A percentile compares a stretch with the other conserved stretches of the same genome.
These are phyloP conservation scores for Kwoniella bestiolae DNA, from an alignment of 768 basidiomycete genomes.

Conservation along the genomic window DNA sequence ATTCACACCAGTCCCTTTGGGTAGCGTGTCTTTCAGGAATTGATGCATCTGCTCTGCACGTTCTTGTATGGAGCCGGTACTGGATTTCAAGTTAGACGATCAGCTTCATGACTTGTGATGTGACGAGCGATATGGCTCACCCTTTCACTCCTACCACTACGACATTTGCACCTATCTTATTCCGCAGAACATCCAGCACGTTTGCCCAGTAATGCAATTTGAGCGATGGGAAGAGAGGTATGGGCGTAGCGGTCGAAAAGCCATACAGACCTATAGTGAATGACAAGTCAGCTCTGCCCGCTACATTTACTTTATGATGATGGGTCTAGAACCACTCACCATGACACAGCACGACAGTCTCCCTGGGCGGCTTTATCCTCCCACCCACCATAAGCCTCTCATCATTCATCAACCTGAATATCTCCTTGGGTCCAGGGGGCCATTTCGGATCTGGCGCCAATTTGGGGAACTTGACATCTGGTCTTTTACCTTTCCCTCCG, in stretches of 20 bases:
- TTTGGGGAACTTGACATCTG: constrained; percentile 11
- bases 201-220: constrained; percentile 94
- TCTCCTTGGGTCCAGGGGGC: constrained; percentile 45
- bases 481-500: constrained; percentile 12
- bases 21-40: constrained; percentile 68
- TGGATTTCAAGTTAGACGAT: too few relatives aligned
- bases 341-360: constrained; percentile 94
- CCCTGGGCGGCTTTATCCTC: constrained; percentile 71
- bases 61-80: constrained; percentile 85
- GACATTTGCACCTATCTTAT: constrained; percentile 88
- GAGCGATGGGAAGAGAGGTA: constrained; percentile 73
- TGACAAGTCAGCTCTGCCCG: too few relatives aligned
- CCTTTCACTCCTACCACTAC: constrained; percentile 92
- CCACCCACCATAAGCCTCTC: constrained; percentile 73
- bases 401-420: constrained; percentile 66
- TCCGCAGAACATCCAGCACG: constrained; percentile 75
- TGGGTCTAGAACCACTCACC: constrained; percentile 68
- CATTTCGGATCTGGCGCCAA: constrained; percentile 36
- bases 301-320: too few relatives aligned
- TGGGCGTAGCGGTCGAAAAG: constrained; percentile 85
- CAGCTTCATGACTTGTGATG: too few relatives aligned
- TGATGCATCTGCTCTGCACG: constrained; percentile 76
- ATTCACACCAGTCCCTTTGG: constrained; percentile 76
- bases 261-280: constrained; percentile 94
- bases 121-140: too few relatives aligned